These are phyloP conservation scores for Noccaea caerulescens DNA, from an alignment of 345 rosid species.

Conservation along the genomic window DNA sequence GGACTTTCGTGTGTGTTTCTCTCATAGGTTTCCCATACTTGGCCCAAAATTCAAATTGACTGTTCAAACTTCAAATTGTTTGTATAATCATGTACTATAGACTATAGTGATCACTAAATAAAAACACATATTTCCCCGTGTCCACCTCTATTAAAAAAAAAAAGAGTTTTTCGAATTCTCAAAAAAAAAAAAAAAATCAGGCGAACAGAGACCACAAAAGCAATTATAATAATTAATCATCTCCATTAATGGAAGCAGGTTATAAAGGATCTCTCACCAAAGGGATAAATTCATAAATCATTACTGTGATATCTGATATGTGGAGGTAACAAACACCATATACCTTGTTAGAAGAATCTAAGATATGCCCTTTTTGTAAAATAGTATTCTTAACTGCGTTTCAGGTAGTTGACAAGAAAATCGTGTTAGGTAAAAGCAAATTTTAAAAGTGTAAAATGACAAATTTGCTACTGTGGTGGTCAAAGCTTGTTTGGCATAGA, in stretches of 20 bases:
- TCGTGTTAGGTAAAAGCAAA: constrained; percentile 24
- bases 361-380: constrained; percentile 1
- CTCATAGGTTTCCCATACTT: constrained; percentile 26
- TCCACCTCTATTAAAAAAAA: not conserved
- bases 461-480: constrained; percentile 24
- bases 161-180: no score
- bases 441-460: constrained; percentile 14
- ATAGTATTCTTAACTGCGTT: constrained; percentile 4
- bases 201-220: no score
- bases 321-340: not conserved
- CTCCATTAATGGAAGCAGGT: not conserved
- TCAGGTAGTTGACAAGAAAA: constrained; percentile 31
- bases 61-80: no score
- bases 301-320: not conserved
- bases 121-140: not conserved
- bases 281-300: not conserved
- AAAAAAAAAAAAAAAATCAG: no score
- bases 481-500: constrained; percentile 29
- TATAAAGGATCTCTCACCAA: not conserved
- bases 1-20: constrained; percentile 31
- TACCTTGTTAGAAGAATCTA: constrained; percentile 6
- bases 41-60: no score
- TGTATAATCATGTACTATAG: no score
- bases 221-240: not conserved
- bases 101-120: no score